These are phyloP conservation scores for Nelumbo lutea DNA, from an alignment of 164 flowering plant genomes.

Conservation along the genomic window DNA sequence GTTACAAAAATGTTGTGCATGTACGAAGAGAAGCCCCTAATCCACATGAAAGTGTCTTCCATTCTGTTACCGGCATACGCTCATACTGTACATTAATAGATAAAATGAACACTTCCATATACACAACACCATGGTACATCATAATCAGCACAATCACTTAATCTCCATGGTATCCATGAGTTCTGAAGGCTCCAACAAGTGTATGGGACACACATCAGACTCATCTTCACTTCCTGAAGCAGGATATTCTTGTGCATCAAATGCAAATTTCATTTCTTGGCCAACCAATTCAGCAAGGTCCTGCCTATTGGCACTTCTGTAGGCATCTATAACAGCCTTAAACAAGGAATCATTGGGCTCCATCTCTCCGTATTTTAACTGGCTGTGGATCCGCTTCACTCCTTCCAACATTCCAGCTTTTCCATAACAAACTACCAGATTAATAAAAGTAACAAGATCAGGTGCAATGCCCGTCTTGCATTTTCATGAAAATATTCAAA, in stretches of 20 bases:
- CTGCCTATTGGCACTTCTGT: conserved; percentile 36
- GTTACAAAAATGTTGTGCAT: too few relatives aligned
- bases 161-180: conserved; percentile 2
- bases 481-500: conserved; percentile 62
- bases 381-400: conserved; percentile 61
- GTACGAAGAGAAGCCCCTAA: not conserved
- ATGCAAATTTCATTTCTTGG: conserved; percentile 54
- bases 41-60: conserved; percentile 3
- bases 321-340: conserved; percentile 62
- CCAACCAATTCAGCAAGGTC: conserved; percentile 63
- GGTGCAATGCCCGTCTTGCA: conserved; percentile 77
- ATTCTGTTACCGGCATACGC: not conserved
- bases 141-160: conserved; percentile 2
- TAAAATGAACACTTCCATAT: not conserved
- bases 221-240: conserved; percentile 32
- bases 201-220: not conserved
- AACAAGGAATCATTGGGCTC: conserved; percentile 59
- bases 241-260: conserved; percentile 20
- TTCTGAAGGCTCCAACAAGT: conserved; percentile 4
- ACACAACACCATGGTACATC: not conserved
- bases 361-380: conserved; percentile 52
- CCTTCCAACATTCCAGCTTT: conserved; percentile 84
- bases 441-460: conserved; percentile 59
- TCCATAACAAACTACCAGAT: conserved; percentile 70
- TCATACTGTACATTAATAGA: not conserved